Percentiles rank a stretch among this genome's conserved stretches.
Conservation (phyloP, 768 basidiomycete genomes). For the Pleurotus cornucopiae region DNA sequence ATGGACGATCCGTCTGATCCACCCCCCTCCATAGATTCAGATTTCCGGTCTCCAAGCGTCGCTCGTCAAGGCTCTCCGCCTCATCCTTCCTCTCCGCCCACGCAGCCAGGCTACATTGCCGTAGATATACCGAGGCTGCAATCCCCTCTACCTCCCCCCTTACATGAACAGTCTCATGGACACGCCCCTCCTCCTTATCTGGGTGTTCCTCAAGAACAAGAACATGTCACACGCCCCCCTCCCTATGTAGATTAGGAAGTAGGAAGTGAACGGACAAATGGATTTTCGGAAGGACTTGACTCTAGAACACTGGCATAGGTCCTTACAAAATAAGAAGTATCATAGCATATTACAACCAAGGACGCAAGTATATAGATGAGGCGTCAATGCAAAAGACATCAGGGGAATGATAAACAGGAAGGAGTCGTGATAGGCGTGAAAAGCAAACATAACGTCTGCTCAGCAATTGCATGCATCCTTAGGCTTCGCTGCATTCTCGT, state of each 20-base stretch:
- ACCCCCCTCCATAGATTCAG: constrained; percentile 84
- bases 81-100: constrained; percentile 26
- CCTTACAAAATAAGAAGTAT: constrained; percentile 7
- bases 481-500: constrained; percentile 59
- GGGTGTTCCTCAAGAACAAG: constrained; percentile 44
- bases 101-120: constrained; percentile 23
- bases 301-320: neutral
- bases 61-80: constrained; percentile 28
- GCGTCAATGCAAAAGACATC: constrained; percentile 7
- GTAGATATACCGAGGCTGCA: constrained; percentile 26
- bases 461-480: constrained; percentile 84
- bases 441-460: constrained; percentile 26
- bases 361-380: constrained; percentile 4
- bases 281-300: too few relatives aligned
- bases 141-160: constrained; percentile 25
- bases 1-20: constrained; percentile 88
- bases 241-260: constrained; percentile 53
- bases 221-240: constrained; percentile 53
- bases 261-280: too few relatives aligned
- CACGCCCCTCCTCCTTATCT: constrained; percentile 81
- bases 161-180: constrained; percentile 36
- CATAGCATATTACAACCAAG: constrained; percentile 14
- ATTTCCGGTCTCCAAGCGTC: constrained; percentile 53
- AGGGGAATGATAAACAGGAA: constrained; percentile 14
- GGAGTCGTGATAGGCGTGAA: constrained; percentile 11